Percentiles rank a stretch among this genome's conserved stretches.
phyloP scores from a whole-genome alignment of 2,329 filamentous ascomycete species.

The Claviceps sp. region DNA sequence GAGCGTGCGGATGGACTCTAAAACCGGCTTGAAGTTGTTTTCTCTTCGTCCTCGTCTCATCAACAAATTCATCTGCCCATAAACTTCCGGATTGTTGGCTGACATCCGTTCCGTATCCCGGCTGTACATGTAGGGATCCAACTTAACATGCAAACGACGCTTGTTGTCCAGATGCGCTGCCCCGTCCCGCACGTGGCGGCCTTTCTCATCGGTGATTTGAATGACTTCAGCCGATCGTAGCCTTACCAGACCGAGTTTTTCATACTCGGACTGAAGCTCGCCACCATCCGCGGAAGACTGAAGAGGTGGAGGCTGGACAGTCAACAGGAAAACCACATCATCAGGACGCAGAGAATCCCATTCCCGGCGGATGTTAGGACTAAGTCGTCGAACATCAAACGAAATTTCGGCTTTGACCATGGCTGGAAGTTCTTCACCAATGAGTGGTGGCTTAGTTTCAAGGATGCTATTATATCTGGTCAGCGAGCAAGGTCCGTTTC shows the following conservation, averaged over 20 bases:
- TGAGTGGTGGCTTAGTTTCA: conserved; percentile 68
- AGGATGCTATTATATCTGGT: conserved; percentile 42
- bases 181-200: conserved; percentile 53
- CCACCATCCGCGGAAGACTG: conserved; percentile 40
- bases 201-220: conserved; percentile 76
- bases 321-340: conserved; percentile 80
- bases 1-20: conserved; percentile 81
- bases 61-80: conserved; percentile 74
- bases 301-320: conserved; percentile 50
- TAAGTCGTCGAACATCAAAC: conserved; percentile 70
- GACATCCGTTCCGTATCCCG: conserved; percentile 55
- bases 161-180: conserved; percentile 50
- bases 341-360: conserved; percentile 82
- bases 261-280: conserved; percentile 29
- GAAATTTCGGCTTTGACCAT: conserved; percentile 75
- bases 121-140: conserved; percentile 69
- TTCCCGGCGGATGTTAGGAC: conserved; percentile 62
- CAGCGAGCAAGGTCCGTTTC: background rate
- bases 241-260: conserved; percentile 53
- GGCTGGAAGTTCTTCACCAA: conserved; percentile 74
- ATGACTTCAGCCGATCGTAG: conserved; percentile 77
- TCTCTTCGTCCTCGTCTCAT: conserved; percentile 73
- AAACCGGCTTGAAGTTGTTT: conserved; percentile 91
- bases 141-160: conserved; percentile 62
- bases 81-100: conserved; percentile 62